Evolutionary conservation across 495 filamentous ascomycete species (phyloP).

Genomic region (Neurospora intermedia): DNA sequence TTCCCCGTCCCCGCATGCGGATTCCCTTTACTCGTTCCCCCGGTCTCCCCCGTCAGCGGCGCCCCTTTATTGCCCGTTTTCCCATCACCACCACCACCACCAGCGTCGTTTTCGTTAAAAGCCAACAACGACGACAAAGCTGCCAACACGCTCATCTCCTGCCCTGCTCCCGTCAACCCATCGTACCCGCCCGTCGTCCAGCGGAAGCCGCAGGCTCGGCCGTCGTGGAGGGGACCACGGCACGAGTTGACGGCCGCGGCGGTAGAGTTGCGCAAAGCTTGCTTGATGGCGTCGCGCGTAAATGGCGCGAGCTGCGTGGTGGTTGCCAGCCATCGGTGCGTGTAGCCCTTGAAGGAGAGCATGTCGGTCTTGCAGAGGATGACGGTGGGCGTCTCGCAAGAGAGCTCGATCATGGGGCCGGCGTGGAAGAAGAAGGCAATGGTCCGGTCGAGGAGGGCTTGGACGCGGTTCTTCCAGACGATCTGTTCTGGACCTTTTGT

Average conservation of each 20-base stretch:
- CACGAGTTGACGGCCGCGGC: constrained; percentile 54
- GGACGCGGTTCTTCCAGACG: constrained; percentile 46
- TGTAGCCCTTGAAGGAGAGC: constrained; percentile 65
- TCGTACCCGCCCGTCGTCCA: constrained; percentile 8
- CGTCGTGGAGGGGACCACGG: constrained; percentile 37
- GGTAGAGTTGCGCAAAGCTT: constrained; percentile 47
- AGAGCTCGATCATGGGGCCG: constrained; percentile 52
- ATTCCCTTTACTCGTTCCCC: constrained; percentile 51
- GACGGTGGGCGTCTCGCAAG: constrained; percentile 46
- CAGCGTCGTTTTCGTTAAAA: constrained; percentile 1
- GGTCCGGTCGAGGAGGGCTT: constrained; percentile 45
- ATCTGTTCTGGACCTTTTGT: background rate
- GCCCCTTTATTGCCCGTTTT: background rate
- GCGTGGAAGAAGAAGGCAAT: constrained; percentile 43
- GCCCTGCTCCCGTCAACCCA: constrained; percentile 34
- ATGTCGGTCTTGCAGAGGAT: constrained; percentile 57
- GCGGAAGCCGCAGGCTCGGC: constrained; percentile 48
- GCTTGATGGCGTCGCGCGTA: constrained; percentile 44
- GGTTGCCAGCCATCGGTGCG: constrained; percentile 60
- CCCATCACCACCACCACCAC: background rate
- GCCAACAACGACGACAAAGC: constrained; percentile 35
- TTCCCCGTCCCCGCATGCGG: constrained; percentile 39
- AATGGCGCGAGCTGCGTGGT: constrained; percentile 59
- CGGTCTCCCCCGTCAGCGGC: constrained; percentile 15
- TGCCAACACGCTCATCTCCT: constrained; percentile 48